phyloP scores from a whole-genome alignment of 371 early-diverging fungal species.

The Mortierella sp. region DNA sequence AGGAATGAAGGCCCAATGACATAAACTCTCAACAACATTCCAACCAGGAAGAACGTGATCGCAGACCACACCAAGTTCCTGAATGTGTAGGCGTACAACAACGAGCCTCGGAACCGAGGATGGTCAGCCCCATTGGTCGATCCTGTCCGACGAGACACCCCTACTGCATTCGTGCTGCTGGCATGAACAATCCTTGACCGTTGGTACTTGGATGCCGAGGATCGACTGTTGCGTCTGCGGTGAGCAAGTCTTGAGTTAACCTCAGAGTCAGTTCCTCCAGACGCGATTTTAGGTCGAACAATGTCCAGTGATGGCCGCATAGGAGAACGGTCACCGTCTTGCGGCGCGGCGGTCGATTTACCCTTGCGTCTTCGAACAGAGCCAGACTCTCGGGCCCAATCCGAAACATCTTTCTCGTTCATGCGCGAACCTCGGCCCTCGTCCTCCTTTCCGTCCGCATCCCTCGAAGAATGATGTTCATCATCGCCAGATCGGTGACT shows the following conservation, averaged over 20 bases:
- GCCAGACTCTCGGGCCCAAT: conserved; percentile 21
- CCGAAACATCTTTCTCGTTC: background rate
- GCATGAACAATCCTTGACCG: conserved; percentile 5
- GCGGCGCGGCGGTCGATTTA: background rate
- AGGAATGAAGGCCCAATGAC: conserved; percentile 57
- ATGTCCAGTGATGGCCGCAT: conserved; percentile 15
- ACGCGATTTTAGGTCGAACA: background rate
- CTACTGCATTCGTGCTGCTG: background rate
- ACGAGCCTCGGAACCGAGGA: conserved; percentile 48
- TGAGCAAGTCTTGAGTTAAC: conserved; percentile 2
- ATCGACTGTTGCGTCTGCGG: conserved; percentile 26
- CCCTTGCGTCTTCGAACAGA: conserved; percentile 25
- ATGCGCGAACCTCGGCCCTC: background rate
- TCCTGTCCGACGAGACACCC: conserved; percentile 15
- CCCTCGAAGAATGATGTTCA: background rate
- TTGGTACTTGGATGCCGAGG: conserved; percentile 15
- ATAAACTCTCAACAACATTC: conserved; percentile 38
- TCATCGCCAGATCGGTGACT: background rate
- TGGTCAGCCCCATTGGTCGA: conserved; percentile 56
- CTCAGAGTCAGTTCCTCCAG: conserved; percentile 1
- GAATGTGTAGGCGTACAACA: conserved; percentile 50
- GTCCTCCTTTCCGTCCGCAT: background rate
- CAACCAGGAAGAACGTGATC: conserved; percentile 39
- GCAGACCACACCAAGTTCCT: conserved; percentile 52
- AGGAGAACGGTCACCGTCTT: background rate